Percentiles rank a stretch among this genome's conserved stretches.
Evolutionary conservation across 140 eudicot genomes (phyloP).

Genomic region (Ambrosia hybrid): DNA sequence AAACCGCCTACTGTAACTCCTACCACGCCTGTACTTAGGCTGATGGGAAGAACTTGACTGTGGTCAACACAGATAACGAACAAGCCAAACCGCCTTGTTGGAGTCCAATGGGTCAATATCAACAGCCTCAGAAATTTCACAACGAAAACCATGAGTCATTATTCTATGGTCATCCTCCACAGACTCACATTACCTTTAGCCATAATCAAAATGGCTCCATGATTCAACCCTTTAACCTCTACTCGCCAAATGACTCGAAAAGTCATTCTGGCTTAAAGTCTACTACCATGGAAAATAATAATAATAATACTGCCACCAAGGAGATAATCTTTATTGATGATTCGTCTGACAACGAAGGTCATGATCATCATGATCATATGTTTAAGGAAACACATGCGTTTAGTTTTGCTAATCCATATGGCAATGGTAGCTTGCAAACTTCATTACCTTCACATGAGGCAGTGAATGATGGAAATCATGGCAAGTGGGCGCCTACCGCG

Average conservation of each 20-base stretch:
- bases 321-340: conserved; percentile 54
- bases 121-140: conserved; percentile 11
- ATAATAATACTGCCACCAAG: conserved; percentile 24
- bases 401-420: conserved; percentile 1
- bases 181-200: conserved; percentile 19
- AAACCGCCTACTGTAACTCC: conserved; percentile 32
- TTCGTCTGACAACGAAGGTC: conserved; percentile 40
- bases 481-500: conserved; percentile 29
- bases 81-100: conserved; percentile 26
- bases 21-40: conserved; percentile 63
- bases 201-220: conserved; percentile 19
- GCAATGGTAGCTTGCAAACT: conserved; percentile 26
- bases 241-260: conserved; percentile 23
- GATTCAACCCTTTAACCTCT: conserved; percentile 26
- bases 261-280: conserved; percentile 15
- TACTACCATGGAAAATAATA: neutral
- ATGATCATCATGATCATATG: conserved; percentile 17
- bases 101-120: conserved; percentile 15
- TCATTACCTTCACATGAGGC: conserved; percentile 16
- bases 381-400: conserved; percentile 9
- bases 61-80: conserved; percentile 57
- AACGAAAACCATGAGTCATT: conserved; percentile 21
- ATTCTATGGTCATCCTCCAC: conserved; percentile 23
- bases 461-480: conserved; percentile 16
- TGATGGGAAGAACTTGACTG: conserved; percentile 89